These are phyloP conservation scores for Pythium inflatum DNA, from an alignment of 352 stramenopile species.

Conservation along the genomic window DNA sequence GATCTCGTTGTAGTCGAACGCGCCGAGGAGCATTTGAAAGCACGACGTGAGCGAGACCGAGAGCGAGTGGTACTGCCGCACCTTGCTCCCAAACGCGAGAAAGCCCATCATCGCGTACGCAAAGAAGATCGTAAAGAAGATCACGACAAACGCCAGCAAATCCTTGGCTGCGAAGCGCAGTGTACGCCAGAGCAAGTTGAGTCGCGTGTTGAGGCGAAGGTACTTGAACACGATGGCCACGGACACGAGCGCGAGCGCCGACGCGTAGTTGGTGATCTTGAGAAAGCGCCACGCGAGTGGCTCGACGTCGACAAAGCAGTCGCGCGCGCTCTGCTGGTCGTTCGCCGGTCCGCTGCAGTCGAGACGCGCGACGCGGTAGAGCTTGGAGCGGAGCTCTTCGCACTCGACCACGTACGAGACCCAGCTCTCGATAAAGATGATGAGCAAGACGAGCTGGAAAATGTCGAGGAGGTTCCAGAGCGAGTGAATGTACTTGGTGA, in stretches of 20 bases:
- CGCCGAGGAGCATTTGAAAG: no score
- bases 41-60: no score
- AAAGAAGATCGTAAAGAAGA: no score
- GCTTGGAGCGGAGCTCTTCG: conserved; percentile 52
- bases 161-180: no score
- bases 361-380: conserved; percentile 55
- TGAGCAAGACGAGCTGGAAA: conserved; percentile 67
- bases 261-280: conserved; percentile 61
- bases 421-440: conserved; percentile 69
- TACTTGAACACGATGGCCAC: conserved; percentile 88
- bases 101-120: no score
- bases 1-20: no score
- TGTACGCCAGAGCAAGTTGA: no score
- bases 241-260: conserved; percentile 61
- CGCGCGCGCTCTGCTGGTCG: conserved; percentile 45
- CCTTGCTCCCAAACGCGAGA: no score
- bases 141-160: no score
- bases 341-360: conserved; percentile 51
- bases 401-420: conserved; percentile 54
- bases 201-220: conserved; percentile 73
- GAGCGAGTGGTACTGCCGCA: no score
- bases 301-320: conserved; percentile 69
- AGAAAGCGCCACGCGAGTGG: conserved; percentile 52
- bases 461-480: conserved; percentile 83
- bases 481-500: conserved; percentile 70